Base-by-base conservation (phyloP, 2,329 filamentous ascomycete species). In the Colletotrichum orchidophilum region DNA sequence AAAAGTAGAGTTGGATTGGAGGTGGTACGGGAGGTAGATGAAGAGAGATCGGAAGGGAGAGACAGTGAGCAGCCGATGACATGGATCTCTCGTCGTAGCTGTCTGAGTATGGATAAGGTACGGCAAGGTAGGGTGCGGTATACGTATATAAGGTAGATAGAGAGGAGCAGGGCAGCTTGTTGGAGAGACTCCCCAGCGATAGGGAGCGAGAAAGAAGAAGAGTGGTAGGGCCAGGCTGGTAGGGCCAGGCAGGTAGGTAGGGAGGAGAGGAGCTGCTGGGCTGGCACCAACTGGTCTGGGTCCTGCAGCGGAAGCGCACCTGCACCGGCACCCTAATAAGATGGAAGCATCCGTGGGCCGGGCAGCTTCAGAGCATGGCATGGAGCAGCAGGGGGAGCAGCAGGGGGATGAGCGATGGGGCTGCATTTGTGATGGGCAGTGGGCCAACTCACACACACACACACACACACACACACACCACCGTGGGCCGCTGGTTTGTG, bases 21-120 rank as follows among this genome's bases (percentile, higher is more conserved):
- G n/a, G 24, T 52, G 24, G 26, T n/a, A 39, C 46, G 15, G 24
- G 13, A 39, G 31, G n/a, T 6, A 53, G 49, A 21, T 27, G 24
- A 35, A 50, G 54, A 61, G 55, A 15, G 42, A 61, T 24, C 24
- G 33, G 27, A 54, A 31, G 64, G 54, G 55, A 24, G 63, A 53
- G 50, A 61, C 27, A 39, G 29, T 46, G 54, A 57, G 31, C 55
- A 52, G 64, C 50, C 55, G 63, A 57, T 70, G 57, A 52, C 68
- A 70, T 70, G 68, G 68, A 67, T 70, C 55, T 62, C 50, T 26
- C 33, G 54, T 62, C 42, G 57, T 18, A 12, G 60, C 31, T 50
- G 24, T 15, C 26, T n/a, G 27, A 18, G 18, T 27, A 27, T 39
- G 42, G 29, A n/a, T 18, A 24, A 24, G n/a, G n/a, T n/a, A n/a